Conservation (phyloP, 441 rosid genomes). For the Monsonia emarginata region DNA sequence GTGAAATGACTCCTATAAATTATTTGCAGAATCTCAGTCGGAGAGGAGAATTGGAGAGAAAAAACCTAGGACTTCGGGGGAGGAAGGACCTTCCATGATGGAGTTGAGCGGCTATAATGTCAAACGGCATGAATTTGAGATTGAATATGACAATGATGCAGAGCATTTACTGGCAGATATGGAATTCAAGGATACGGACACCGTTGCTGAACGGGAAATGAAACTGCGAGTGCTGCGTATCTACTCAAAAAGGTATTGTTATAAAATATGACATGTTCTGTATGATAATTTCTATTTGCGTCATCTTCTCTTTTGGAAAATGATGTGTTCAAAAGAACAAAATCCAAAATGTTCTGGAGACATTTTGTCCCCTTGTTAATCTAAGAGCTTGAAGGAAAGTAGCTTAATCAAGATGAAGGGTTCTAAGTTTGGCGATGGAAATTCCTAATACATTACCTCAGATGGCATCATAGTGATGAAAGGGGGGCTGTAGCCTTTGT, state of each 20-base stretch:
- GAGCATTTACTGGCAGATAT: conserved; percentile 86
- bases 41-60: conserved; percentile 87
- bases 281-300: neutral
- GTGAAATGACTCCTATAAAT: conserved; percentile 15
- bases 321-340: neutral
- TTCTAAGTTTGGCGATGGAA: too few relatives aligned
- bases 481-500: too few relatives aligned
- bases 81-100: conserved; percentile 56
- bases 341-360: neutral
- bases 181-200: conserved; percentile 78
- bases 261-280: neutral
- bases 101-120: conserved; percentile 80
- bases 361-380: neutral
- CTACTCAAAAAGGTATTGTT: conserved; percentile 60
- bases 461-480: too few relatives aligned
- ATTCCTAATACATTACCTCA: too few relatives aligned
- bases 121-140: conserved; percentile 89
- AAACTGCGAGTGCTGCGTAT: conserved; percentile 77
- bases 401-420: too few relatives aligned
- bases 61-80: conserved; percentile 58
- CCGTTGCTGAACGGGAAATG: conserved; percentile 59
- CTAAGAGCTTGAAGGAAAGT: neutral
- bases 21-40: conserved; percentile 47
- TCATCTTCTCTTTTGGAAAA: neutral
- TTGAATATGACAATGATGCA: conserved; percentile 91